Percentiles rank a stretch among this genome's conserved stretches.
Evolutionary conservation across 257 asterid species (phyloP).

Genomic region (Nemophila menziesii): DNA sequence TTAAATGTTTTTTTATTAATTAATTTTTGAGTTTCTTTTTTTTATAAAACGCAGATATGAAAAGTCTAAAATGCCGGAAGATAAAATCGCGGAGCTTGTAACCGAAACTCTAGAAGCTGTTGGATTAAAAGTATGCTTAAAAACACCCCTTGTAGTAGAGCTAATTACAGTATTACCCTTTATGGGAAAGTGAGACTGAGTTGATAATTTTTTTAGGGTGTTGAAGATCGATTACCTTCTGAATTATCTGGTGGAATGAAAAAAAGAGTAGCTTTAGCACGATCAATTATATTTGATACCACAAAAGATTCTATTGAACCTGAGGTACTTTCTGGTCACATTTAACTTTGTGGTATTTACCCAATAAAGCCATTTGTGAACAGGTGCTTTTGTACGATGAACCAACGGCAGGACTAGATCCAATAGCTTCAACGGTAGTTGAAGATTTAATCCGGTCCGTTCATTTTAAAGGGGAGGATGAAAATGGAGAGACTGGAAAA

Average conservation of each 20-base stretch:
- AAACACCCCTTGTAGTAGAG: not conserved
- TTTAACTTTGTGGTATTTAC: not conserved
- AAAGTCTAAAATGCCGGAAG: slow-evolving; percentile 81
- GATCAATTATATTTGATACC: slow-evolving; percentile 86
- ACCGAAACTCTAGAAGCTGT: slow-evolving; percentile 94
- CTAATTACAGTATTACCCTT: no score
- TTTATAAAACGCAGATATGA: slow-evolving; percentile 50
- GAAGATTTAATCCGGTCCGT: slow-evolving; percentile 98
- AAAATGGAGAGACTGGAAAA: slow-evolving; percentile 78
- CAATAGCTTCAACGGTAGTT: slow-evolving; percentile 96
- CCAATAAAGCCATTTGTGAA: slow-evolving; percentile 15
- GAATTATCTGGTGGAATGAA: slow-evolving; percentile 99
- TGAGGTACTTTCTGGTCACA: slow-evolving; percentile 74
- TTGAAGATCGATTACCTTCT: slow-evolving; percentile 86
- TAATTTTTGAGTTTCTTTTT: slow-evolving; percentile 1
- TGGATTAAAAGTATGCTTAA: slow-evolving; percentile 74
- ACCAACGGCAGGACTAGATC: slow-evolving; percentile 99
- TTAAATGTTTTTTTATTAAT: not conserved
- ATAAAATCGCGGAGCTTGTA: slow-evolving; percentile 74
- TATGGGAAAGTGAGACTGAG: slow-evolving; percentile 9
- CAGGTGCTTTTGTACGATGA: slow-evolving; percentile 96
- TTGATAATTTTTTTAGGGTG: slow-evolving; percentile 50
- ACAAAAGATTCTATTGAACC: slow-evolving; percentile 79
- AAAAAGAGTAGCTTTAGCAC: slow-evolving; percentile 97
- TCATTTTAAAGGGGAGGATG: slow-evolving; percentile 78